phyloP scores from a whole-genome alignment of 1,284 basidiomycete species.

The Phenoliferia sp. region DNA sequence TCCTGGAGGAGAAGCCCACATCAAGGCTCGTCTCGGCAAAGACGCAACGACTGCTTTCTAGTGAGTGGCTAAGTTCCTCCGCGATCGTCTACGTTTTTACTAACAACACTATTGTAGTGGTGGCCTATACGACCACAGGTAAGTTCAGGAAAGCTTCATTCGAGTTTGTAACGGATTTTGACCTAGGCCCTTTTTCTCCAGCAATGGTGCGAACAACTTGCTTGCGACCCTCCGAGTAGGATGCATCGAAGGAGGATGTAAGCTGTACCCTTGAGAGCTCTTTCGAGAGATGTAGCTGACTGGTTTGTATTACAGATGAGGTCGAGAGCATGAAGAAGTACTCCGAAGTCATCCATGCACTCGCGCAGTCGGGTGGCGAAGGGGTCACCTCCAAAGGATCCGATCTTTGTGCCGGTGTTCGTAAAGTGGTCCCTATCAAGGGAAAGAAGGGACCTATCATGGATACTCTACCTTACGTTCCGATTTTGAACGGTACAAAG shows the following conservation, averaged over 20 bases:
- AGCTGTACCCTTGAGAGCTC: background rate
- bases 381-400: conserved; percentile 23
- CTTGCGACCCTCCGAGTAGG: conserved; percentile 89
- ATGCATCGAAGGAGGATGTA: conserved; percentile 65
- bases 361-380: conserved; percentile 17
- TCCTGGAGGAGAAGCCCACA: conserved; percentile 69
- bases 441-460: background rate
- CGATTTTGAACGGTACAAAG: background rate
- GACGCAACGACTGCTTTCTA: conserved; percentile 91
- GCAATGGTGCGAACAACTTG: conserved; percentile 77
- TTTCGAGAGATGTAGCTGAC: background rate
- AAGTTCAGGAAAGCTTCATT: background rate
- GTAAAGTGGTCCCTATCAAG: background rate
- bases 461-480: background rate
- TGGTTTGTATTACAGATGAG: conserved; percentile 13
- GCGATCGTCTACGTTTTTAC: background rate
- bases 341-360: conserved; percentile 24
- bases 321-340: conserved; percentile 33
- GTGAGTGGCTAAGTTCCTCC: conserved; percentile 53
- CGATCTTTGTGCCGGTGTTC: conserved; percentile 10
- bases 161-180: background rate
- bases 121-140: conserved; percentile 67
- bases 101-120: background rate
- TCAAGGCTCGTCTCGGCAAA: conserved; percentile 63
- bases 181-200: background rate